phyloP scores from a whole-genome alignment of 2,329 filamentous ascomycete genomes.

The Ceratocystiopsis brevicomis region DNA sequence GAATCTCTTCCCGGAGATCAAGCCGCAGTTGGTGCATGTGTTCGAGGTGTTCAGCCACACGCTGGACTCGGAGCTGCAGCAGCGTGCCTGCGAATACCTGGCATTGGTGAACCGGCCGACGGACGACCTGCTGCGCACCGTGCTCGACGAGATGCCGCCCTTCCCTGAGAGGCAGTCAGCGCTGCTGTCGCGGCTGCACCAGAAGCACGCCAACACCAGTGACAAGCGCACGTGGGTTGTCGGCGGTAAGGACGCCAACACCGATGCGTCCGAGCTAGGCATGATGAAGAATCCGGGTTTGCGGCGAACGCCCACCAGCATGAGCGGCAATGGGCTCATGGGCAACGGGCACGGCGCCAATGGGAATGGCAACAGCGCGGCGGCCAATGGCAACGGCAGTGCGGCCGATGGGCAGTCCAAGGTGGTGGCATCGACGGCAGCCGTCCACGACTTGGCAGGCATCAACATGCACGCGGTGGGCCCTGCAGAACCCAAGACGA shows the following conservation, averaged over 20 bases:
- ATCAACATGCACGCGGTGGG: slow-evolving; percentile 54
- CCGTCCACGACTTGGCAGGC: slow-evolving; percentile 52
- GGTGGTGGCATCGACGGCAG: slow-evolving; percentile 7
- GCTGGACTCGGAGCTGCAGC: slow-evolving; percentile 85
- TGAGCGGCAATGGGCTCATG: slow-evolving; percentile 22
- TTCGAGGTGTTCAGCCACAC: slow-evolving; percentile 90
- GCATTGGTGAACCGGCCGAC: slow-evolving; percentile 68
- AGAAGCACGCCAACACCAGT: slow-evolving; percentile 81
- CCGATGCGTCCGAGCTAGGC: slow-evolving; percentile 58
- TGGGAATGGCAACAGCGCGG: slow-evolving; percentile 24
- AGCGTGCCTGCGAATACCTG: slow-evolving; percentile 89
- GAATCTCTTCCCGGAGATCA: slow-evolving; percentile 96
- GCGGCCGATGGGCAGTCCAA: slow-evolving; percentile 16
- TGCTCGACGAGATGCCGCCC: slow-evolving; percentile 97
- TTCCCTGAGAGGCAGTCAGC: slow-evolving; percentile 92
- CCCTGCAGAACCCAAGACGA: slow-evolving; percentile 34
- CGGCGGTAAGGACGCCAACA: slow-evolving; percentile 87
- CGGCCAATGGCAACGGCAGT: not conserved
- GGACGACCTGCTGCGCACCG: slow-evolving; percentile 78
- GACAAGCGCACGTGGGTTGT: slow-evolving; percentile 96
- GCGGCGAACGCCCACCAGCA: slow-evolving; percentile 62
- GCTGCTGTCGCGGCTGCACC: slow-evolving; percentile 75
- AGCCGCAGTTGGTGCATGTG: slow-evolving; percentile 76
- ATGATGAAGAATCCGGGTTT: slow-evolving; percentile 66
- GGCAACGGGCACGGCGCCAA: slow-evolving; percentile 25